Conservation (phyloP, 2,329 filamentous ascomycete genomes). For the Diplodia corticola region DNA sequence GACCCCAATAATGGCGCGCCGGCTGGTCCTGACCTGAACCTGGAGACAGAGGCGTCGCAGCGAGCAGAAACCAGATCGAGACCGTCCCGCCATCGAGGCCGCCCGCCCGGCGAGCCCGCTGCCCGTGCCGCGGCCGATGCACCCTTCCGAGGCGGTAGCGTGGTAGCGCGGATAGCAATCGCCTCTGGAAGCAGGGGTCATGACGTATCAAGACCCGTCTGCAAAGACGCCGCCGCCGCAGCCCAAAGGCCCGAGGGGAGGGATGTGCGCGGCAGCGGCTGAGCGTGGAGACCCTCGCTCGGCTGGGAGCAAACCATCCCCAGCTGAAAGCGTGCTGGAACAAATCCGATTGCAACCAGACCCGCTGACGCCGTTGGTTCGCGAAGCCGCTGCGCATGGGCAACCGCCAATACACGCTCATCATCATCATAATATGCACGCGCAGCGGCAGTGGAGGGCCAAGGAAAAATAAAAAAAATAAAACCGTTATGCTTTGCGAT, state of each 20-base stretch:
- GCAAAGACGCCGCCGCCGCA: slow-evolving; percentile 1
- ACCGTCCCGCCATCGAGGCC: not conserved
- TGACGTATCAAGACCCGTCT: slow-evolving; percentile 3
- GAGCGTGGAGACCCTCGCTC: slow-evolving; percentile 10
- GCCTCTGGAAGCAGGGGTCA: slow-evolving; percentile 13
- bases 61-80: slow-evolving; percentile 9
- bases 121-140: slow-evolving; percentile 18
- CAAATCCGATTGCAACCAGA: slow-evolving; percentile 12
- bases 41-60: slow-evolving; percentile 1
- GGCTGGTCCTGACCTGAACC: not conserved
- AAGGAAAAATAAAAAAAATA: not conserved
- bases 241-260: slow-evolving; percentile 4
- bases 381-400: not conserved
- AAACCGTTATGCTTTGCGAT: not conserved
- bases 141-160: slow-evolving; percentile 16
- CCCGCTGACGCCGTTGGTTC: slow-evolving; percentile 8
- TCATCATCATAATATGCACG: not conserved
- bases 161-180: slow-evolving; percentile 21
- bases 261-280: slow-evolving; percentile 18
- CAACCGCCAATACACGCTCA: not conserved
- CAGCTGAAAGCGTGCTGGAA: slow-evolving; percentile 7
- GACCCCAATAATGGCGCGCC: slow-evolving; percentile 14
- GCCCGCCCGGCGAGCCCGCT: slow-evolving; percentile 11
- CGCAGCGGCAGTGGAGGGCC: not conserved
- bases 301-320: not conserved